Conservation (phyloP, 2,329 filamentous ascomycete species). For the Fusarium denticulatum region DNA sequence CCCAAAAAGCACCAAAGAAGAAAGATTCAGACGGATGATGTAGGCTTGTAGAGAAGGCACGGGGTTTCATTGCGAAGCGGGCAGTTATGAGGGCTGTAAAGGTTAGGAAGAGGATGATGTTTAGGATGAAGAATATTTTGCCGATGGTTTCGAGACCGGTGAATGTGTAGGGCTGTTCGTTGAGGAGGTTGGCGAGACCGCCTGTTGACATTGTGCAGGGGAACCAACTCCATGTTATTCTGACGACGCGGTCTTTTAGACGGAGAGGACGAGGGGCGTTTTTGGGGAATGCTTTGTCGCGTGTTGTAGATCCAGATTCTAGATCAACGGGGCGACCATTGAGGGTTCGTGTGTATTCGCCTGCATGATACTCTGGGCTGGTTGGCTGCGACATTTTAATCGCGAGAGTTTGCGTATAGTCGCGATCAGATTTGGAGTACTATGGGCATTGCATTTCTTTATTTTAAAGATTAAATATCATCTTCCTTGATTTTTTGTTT, state of each 20-base stretch:
- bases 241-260: constrained; percentile 11
- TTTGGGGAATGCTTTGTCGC: not conserved
- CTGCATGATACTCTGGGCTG: not conserved
- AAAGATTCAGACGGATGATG: constrained; percentile 22
- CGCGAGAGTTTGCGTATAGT: not conserved
- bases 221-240: constrained; percentile 17
- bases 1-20: constrained; percentile 16
- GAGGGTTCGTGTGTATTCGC: not conserved
- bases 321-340: not conserved
- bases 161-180: constrained; percentile 17
- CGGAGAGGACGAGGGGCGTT: not conserved
- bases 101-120: constrained; percentile 2
- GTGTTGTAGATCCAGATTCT: not conserved
- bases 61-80: constrained; percentile 4
- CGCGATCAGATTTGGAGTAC: no score
- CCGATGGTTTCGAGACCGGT: constrained; percentile 1
- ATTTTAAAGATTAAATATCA: rapidly evolving
- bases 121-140: constrained; percentile 19
- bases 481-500: not conserved
- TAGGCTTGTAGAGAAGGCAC: constrained; percentile 8
- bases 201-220: constrained; percentile 23
- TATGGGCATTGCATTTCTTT: not conserved
- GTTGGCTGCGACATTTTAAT: not conserved
- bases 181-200: constrained; percentile 14
- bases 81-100: constrained; percentile 5